phyloP scores from a whole-genome alignment of 1,284 basidiomycete species.

The Boletus sp. region DNA sequence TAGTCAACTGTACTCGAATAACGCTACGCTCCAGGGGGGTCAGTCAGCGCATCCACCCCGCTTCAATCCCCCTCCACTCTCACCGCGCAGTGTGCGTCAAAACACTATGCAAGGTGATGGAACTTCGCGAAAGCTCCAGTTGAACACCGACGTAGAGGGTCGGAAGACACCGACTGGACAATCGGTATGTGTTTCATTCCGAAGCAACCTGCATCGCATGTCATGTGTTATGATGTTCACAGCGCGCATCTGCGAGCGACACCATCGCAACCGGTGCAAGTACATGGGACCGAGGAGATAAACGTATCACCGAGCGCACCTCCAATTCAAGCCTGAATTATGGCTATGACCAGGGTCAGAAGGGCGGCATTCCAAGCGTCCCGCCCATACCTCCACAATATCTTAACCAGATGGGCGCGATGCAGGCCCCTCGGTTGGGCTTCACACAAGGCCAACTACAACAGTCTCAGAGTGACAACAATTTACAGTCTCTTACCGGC shows the following conservation, averaged over 20 bases:
- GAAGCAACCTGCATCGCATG: conserved; percentile 38
- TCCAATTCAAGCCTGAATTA: conserved; percentile 72
- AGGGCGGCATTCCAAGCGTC: conserved; percentile 54
- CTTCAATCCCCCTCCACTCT: conserved; percentile 54
- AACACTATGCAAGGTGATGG: conserved; percentile 33
- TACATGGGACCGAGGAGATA: conserved; percentile 64
- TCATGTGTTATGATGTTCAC: conserved; percentile 19
- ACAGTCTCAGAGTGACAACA: conserved; percentile 30
- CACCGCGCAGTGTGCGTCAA: conserved; percentile 43
- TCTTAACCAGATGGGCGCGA: conserved; percentile 48
- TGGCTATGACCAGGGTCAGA: conserved; percentile 53
- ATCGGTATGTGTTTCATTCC: conserved; percentile 43
- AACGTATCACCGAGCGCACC: conserved; percentile 49
- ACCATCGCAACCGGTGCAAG: conserved; percentile 41
- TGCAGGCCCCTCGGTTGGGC: conserved; percentile 46
- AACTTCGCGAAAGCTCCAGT: conserved; percentile 45
- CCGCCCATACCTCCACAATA: conserved; percentile 72
- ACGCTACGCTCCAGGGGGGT: conserved; percentile 37
- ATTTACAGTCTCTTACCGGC: conserved; percentile 39
- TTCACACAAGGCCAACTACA: conserved; percentile 34
- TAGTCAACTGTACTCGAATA: conserved; percentile 36
- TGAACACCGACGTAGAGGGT: conserved; percentile 62
- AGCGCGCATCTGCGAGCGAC: conserved; percentile 34
- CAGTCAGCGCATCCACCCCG: conserved; percentile 64
- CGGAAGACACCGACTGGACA: conserved; percentile 52